Conservation (phyloP, 2,329 filamentous ascomycete genomes). For the Ophiostoma australiae region DNA sequence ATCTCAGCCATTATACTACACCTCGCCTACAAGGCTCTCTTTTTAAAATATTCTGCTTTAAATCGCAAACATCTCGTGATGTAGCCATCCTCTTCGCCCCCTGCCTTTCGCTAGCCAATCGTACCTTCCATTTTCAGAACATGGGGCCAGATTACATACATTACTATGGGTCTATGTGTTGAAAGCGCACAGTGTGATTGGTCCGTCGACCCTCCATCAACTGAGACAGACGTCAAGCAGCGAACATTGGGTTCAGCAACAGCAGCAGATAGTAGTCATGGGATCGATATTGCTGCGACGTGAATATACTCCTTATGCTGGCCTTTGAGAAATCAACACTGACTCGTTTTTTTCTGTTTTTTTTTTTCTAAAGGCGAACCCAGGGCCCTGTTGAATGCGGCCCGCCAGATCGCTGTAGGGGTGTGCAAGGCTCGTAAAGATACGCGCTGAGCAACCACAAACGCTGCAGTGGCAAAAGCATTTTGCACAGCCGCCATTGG, state of each 20-base stretch:
- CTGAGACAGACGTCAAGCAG: conserved; percentile 13
- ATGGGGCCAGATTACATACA: conserved; percentile 9
- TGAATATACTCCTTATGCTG: background rate
- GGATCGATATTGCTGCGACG: background rate
- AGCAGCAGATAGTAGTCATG: conserved; percentile 5
- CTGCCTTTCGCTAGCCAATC: conserved; percentile 16
- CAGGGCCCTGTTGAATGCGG: background rate
- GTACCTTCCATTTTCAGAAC: conserved; percentile 15
- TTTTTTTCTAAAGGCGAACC: background rate
- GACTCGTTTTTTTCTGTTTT: too few relatives aligned
- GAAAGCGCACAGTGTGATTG: background rate
- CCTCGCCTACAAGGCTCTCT: background rate
- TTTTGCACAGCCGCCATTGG: background rate
- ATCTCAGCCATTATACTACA: too few relatives aligned
- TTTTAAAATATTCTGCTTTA: background rate
- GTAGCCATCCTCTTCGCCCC: background rate
- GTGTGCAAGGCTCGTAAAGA: background rate
- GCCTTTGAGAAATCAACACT: background rate
- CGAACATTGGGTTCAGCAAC: background rate
- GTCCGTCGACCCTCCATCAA: conserved; percentile 3
- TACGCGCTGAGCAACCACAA: background rate
- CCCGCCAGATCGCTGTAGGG: background rate
- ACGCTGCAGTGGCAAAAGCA: background rate
- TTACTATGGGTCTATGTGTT: conserved; percentile 1
- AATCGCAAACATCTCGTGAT: background rate